Conservation (phyloP, 1,284 basidiomycete species). For the Irpex lacteus region DNA sequence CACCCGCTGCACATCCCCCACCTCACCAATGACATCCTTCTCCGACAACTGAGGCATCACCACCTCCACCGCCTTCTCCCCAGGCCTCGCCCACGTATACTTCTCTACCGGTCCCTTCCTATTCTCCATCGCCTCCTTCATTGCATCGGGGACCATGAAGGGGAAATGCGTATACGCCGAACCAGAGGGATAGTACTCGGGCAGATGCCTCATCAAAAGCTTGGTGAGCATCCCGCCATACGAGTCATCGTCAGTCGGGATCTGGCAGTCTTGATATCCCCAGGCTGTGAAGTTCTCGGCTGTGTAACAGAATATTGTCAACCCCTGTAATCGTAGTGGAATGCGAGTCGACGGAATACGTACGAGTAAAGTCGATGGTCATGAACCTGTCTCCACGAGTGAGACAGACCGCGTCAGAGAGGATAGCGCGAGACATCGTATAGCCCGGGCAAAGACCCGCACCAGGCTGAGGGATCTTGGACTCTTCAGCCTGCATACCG, state of each 20-base stretch:
- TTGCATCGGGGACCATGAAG: constrained; percentile 54
- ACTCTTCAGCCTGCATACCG: constrained; percentile 38
- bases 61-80: no score
- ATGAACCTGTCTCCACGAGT: constrained; percentile 66
- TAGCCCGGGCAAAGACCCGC: constrained; percentile 83
- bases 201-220: constrained; percentile 68
- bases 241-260: constrained; percentile 60
- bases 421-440: constrained; percentile 82
- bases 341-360: constrained; percentile 30
- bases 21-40: not conserved
- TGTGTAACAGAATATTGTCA: constrained; percentile 24
- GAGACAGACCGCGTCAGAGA: constrained; percentile 79
- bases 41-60: not conserved
- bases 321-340: constrained; percentile 30
- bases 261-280: constrained; percentile 72
- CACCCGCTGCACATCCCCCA: not conserved
- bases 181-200: constrained; percentile 56
- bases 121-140: constrained; percentile 35
- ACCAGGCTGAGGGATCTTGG: constrained; percentile 53
- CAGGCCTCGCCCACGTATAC: constrained; percentile 46
- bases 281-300: constrained; percentile 73
- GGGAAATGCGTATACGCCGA: constrained; percentile 71
- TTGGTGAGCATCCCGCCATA: constrained; percentile 69
- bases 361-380: constrained; percentile 67
- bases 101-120: constrained; percentile 32